Evolutionary conservation across 2,329 filamentous ascomycete genomes (phyloP), one percentile per base, ranked within the genome.

Genomic region (Penicillium sp.): DNA sequence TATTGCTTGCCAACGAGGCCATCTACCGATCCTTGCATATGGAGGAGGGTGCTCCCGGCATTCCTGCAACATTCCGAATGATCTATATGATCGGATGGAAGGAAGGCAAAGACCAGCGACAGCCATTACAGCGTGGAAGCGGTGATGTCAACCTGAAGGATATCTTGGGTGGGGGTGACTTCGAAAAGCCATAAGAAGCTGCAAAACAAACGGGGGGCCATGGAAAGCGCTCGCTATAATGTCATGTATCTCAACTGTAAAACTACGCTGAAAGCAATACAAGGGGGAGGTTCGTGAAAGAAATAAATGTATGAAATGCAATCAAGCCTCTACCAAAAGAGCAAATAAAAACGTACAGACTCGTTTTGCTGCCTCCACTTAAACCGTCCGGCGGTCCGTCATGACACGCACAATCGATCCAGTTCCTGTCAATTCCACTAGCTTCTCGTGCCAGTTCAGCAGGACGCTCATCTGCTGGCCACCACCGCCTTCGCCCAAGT

Each of bases 1-100:
- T 96, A 9, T 74, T 99, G 54, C 75, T 96, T 38, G 94, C 94
- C 7, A 87, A 85, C 24, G 89, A 97, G 59, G 89, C 85, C 36
- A 96, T 99, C 51, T 99, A 99, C 69, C 81, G 84, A 43, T 86
- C 88, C 67, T 74, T 99, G 50, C 91, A 99, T 71, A 92, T 89
- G 16, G 91, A 95, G 64, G 81, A 85, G 39, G 87, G 89, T 82
- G 18, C 66, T 20, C 66, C 69, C 35, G 72, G 74, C 1, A 79
- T 94, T 55, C 94, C 94, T 0, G 94, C 94, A 1, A 99, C 94
- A 0, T 99, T 96, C 68, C 82, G 94, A 61, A 81, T 96, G 62
- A 96, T 99, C 55, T 96, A 94, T 72, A 96, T 97, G 92, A 99
- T 99, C 72, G 94, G 94, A 0, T 99, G 94, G 94, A 95, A 92